These are phyloP conservation scores for Puya raimondii DNA, from an alignment of 176 grass and related monocot species.

Conservation along the genomic window DNA sequence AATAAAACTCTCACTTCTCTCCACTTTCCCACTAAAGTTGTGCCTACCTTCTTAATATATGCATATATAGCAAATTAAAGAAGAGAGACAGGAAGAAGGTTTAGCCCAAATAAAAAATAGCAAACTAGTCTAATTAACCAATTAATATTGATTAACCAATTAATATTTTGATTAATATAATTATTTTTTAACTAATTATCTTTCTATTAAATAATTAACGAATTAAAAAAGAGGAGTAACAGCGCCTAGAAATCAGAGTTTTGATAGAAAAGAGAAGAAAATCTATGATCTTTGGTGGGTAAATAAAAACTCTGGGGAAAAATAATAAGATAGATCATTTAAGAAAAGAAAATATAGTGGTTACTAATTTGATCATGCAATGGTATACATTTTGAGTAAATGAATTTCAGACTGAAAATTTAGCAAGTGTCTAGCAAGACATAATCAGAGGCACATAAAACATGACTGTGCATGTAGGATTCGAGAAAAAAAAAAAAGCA, in stretches of 20 bases:
- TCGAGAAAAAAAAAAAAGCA: too few species aligned
- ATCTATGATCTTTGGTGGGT: neutral
- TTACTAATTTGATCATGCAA: neutral
- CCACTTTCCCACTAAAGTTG: too few species aligned
- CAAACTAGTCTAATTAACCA: too few species aligned
- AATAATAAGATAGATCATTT: neutral
- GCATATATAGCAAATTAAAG: too few species aligned
- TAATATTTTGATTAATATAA: too few species aligned
- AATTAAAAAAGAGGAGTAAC: conserved; percentile 40
- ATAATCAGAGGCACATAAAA: neutral
- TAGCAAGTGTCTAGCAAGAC: neutral
- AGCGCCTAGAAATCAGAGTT: conserved; percentile 34
- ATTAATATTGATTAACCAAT: too few species aligned
- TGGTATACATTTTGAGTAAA: neutral
- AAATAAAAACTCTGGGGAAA: neutral
- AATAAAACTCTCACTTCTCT: too few species aligned
- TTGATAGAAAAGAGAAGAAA: conserved; percentile 9
- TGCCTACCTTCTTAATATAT: too few species aligned
- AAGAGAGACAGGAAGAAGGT: too few species aligned
- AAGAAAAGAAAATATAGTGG: neutral
- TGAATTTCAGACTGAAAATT: neutral
- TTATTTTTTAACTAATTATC: too few species aligned
- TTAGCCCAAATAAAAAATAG: too few species aligned
- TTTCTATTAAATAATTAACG: too few species aligned
- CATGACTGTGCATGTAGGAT: neutral